Conservation (phyloP, 305 asterid species). For the Fraxinus velutina region DNA sequence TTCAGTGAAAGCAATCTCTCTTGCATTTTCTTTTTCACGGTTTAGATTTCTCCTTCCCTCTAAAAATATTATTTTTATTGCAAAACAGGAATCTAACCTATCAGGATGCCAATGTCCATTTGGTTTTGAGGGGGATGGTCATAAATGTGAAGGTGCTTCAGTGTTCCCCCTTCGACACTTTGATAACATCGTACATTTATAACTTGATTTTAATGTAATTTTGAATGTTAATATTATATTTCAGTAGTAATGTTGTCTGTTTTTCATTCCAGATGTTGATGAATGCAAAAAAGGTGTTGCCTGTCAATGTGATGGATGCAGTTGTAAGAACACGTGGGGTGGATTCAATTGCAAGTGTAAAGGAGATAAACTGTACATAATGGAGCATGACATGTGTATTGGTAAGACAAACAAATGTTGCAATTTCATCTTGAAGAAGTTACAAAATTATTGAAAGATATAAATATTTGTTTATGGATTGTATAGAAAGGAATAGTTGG, state of each 20-base stretch:
- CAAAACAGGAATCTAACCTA: slow-evolving; percentile 52
- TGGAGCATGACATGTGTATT: slow-evolving; percentile 74
- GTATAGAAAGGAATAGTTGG: slow-evolving; percentile 61
- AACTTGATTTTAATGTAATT: background rate
- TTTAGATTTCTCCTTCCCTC: background rate
- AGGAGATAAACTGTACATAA: slow-evolving; percentile 66
- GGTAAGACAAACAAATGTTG: slow-evolving; percentile 37
- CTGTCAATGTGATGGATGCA: slow-evolving; percentile 79
- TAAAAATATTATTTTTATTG: background rate
- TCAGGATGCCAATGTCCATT: slow-evolving; percentile 75
- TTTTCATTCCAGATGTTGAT: slow-evolving; percentile 50
- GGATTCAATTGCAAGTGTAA: slow-evolving; percentile 67
- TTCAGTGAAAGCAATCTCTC: slow-evolving; percentile 28
- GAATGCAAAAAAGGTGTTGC: slow-evolving; percentile 68
- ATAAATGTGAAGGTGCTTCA: slow-evolving; percentile 63
- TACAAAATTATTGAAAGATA: background rate
- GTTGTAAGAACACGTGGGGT: slow-evolving; percentile 79
- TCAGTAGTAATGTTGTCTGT: background rate
- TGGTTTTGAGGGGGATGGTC: slow-evolving; percentile 82
- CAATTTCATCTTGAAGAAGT: background rate
- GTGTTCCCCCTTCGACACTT: background rate
- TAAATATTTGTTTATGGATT: background rate
- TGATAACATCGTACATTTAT: background rate
- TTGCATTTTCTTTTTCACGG: background rate
- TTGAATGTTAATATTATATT: background rate